Base-by-base conservation (phyloP, 306 rosid species). In the Lathyrus aphaca region DNA sequence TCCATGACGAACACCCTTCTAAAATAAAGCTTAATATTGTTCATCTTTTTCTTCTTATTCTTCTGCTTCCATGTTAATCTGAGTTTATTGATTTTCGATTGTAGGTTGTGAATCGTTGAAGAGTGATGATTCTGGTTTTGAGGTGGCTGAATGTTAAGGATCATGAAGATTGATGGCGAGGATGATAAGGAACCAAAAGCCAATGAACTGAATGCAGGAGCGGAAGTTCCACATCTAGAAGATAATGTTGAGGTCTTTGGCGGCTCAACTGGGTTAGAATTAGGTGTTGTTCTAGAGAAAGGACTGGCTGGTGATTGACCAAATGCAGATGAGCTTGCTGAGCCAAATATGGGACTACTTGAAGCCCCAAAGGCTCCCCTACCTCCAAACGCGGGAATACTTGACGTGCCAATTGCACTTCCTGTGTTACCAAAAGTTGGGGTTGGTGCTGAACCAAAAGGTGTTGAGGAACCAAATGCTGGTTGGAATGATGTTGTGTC, bases 361-460 rank as follows among this genome's bases (percentile, higher is more conserved):
- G 91, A 80, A 35, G 86, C 76, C 44, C 97, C 98, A 76, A 88
- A 90, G 48, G 86, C 88, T 56, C 85, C 85, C 45, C 90, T 85
- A 46, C 89, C 73, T 32, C 90, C 96, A 79, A 92, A 92, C 13
- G 62, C 80, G 63, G 89, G 77, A 45, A 96, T 5, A 76, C 59
- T 86, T 56, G 89, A 50, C 61, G 50, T 74, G 4, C 96, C 88
- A 77, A 86, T 88, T 55, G 90, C 83, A 67, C 68, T 53, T 21
- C 87, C 91, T 12, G 91, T 81, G 88, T 45, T 79, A 64, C 87
- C 95, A 84, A n/a, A n/a, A n/a, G n/a, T n/a, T n/a, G n/a, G n/a
- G n/a, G n/a, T n/a, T n/a, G n/a, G n/a, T n/a, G n/a, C 77, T n/a
- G 91, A 77, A 67, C 96, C 92, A 73, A 91, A 87, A 77, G 96